A percentile compares a stretch with the other conserved stretches of the same genome.
Conservation (phyloP, 2,329 filamentous ascomycete species). For the Colletotrichum godetiae region DNA sequence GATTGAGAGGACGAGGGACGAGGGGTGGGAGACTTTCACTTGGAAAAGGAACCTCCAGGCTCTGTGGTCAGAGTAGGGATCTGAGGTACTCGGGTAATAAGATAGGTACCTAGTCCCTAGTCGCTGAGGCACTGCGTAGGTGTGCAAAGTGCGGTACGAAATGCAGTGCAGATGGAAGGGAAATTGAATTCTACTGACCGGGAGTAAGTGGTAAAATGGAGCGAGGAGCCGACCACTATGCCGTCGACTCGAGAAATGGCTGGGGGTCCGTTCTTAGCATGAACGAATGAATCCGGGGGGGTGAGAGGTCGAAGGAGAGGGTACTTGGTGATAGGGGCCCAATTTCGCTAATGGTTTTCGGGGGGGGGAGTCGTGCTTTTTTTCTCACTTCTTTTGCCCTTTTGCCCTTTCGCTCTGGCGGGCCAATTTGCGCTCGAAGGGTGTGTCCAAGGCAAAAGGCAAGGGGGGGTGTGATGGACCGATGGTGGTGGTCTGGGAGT, state of each 20-base stretch:
- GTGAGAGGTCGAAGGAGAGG: conserved; percentile 41
- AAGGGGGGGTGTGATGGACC: background rate
- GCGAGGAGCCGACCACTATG: conserved; percentile 35
- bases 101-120: conserved; percentile 27
- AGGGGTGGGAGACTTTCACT: conserved; percentile 1
- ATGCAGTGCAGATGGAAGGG: conserved; percentile 3
- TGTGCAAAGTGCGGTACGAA: background rate
- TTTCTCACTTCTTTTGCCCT: background rate
- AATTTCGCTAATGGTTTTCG: conserved; percentile 54
- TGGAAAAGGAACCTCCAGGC: background rate
- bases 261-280: conserved; percentile 46
- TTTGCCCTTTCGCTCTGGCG: conserved; percentile 5
- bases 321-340: conserved; percentile 45
- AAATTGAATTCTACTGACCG: conserved; percentile 30
- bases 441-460: conserved; percentile 3
- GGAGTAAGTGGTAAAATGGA: conserved; percentile 30
- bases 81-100: conserved; percentile 2
- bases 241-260: conserved; percentile 30
- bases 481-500: conserved; percentile 10
- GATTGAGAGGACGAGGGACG: conserved; percentile 5
- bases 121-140: background rate
- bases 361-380: conserved; percentile 41
- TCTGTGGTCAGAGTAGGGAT: background rate
- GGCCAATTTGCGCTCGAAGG: conserved; percentile 31
- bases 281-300: conserved; percentile 46